Evolutionary conservation across 805 yeast species (phyloP), one percentile per base, ranked within the genome.

Genomic region (Saccharomycopsis synnaedendra): DNA sequence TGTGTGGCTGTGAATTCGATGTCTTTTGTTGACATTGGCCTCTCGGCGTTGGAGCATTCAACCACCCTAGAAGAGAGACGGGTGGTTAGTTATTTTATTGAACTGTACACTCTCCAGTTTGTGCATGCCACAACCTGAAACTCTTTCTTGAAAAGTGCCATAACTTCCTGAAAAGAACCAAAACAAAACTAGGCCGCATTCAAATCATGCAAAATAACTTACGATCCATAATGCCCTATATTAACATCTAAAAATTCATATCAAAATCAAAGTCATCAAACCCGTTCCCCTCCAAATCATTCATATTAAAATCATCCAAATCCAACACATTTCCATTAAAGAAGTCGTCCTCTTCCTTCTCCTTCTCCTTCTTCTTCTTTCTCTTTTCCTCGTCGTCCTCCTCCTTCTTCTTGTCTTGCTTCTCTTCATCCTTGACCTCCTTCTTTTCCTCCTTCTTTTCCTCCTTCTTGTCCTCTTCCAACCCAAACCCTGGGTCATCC

Each of bases 201-300:
- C 19, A 19, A 19, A 1, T 19, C 2, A 2, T 1, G 19, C 2
- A 19, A 19, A 19, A 19, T 19, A 19, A 19, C 19, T 2, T 19
- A 19, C 19, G 19, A 19, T 19, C 19, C 19, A 19, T 19, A 19
- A 19, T 19, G 19, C 19, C 19, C 19, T 19, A 19, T 19, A 19
- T 19, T 8, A 9, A 38, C 8, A 7, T 2, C 39, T 11, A 46
- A 9, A 46, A 46, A 6, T 46, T 42, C 37, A 51, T 37, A 32
- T 44, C 42, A 36, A 51, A 51, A 10, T 46, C 52, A 11, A 51
- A 51, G 41, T 51, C 54, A 34, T 48, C 49, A 40, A 51, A 48
- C 7, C 35, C 36, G 4, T 44, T 40, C 30, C 41, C 42, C 41
- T 41, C 39, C 40, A 44, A 53, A 35, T 48, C 53, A 41, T 46